Conservation (phyloP, 352 stramenopile species). For the Phytophthora pistaciae region DNA sequence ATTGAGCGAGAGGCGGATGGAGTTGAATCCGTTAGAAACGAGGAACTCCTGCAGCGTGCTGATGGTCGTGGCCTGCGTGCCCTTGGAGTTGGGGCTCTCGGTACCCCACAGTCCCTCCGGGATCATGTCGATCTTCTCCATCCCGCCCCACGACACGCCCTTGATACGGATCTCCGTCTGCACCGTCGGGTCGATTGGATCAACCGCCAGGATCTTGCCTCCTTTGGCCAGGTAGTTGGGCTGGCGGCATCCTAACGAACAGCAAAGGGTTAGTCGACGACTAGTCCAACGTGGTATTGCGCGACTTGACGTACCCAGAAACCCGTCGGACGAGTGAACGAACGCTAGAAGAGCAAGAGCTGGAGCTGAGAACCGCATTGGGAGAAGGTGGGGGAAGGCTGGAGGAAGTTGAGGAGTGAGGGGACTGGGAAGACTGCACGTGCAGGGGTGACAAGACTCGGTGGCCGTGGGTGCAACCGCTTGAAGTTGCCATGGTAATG, state of each 20-base stretch:
- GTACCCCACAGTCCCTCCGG: constrained; percentile 64
- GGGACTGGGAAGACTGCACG: neutral
- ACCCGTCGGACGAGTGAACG: constrained; percentile 3
- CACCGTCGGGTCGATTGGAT: constrained; percentile 43
- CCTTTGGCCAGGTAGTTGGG: constrained; percentile 68
- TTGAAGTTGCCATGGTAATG: neutral
- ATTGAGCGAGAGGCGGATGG: constrained; percentile 65
- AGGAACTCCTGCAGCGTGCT: constrained; percentile 61
- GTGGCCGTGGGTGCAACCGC: neutral
- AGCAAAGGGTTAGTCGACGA: constrained; percentile 2
- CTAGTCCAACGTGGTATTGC: neutral
- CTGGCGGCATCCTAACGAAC: constrained; percentile 53
- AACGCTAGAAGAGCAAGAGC: constrained; percentile 1
- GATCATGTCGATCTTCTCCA: constrained; percentile 81
- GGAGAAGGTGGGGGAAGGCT: neutral
- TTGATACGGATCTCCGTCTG: constrained; percentile 72
- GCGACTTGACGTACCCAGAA: constrained; percentile 7
- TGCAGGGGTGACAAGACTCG: too few species aligned
- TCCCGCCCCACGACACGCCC: constrained; percentile 69
- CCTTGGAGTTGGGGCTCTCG: constrained; percentile 35
- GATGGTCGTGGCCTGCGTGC: constrained; percentile 57
- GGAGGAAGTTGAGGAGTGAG: constrained; percentile 13
- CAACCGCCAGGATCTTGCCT: constrained; percentile 65
- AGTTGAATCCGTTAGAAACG: constrained; percentile 71
- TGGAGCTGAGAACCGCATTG: constrained; percentile 5